These are phyloP conservation scores for Xerocomus brunneocitrinus DNA, from an alignment of 768 basidiomycete genomes.

Conservation along the genomic window DNA sequence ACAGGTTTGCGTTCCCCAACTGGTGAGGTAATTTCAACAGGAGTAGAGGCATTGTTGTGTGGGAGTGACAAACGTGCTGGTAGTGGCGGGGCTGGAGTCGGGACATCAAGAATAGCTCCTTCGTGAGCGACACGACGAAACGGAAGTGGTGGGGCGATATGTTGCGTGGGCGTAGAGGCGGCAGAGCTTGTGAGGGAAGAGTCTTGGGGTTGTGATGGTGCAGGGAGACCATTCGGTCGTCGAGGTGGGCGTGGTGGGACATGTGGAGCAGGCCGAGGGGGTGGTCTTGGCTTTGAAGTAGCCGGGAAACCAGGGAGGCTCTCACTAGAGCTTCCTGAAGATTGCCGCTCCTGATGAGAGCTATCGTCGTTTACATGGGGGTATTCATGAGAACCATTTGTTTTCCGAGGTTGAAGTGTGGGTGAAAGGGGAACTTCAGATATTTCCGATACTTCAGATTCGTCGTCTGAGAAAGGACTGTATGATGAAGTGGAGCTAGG, in stretches of 20 bases:
- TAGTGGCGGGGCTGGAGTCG: constrained; percentile 21
- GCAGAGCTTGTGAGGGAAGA: background rate
- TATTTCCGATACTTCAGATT: constrained; percentile 26
- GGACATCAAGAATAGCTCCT: constrained; percentile 5
- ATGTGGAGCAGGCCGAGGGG: constrained; percentile 17
- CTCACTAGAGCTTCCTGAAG: constrained; percentile 24
- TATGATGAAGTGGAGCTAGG: constrained; percentile 19
- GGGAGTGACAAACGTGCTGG: constrained; percentile 34
- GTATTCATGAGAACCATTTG: constrained; percentile 3
- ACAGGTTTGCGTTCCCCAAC: constrained; percentile 24
- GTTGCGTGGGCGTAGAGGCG: constrained; percentile 12
- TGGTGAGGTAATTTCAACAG: constrained; percentile 20
- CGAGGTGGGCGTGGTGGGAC: constrained; percentile 22
- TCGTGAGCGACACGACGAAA: constrained; percentile 24
- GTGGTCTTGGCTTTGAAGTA: constrained; percentile 18
- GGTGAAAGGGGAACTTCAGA: constrained; percentile 13
- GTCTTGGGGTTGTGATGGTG: background rate
- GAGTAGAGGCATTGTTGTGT: background rate
- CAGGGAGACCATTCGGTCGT: constrained; percentile 5
- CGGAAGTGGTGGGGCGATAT: constrained; percentile 39
- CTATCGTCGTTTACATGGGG: background rate
- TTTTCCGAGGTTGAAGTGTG: constrained; percentile 3
- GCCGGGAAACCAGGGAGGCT: constrained; percentile 8
- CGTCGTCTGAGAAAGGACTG: constrained; percentile 31
- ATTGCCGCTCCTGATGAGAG: constrained; percentile 5